Conservation (phyloP, 139 green algal genomes). For the Chlorella sp. region DNA sequence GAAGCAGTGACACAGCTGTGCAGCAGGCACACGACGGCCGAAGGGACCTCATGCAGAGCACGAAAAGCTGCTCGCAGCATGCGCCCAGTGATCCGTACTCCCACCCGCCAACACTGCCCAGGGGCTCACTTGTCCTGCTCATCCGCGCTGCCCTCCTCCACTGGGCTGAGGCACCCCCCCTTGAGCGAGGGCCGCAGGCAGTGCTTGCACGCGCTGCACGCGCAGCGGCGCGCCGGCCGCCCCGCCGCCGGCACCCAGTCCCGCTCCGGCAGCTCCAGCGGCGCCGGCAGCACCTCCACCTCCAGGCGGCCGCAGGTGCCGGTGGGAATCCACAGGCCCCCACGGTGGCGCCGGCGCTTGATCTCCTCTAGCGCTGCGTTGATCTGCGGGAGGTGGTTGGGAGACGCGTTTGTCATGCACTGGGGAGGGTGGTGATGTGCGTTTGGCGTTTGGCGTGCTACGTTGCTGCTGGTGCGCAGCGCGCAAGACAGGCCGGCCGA, state of each 20-base stretch:
- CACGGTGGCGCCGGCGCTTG: slow-evolving; percentile 16
- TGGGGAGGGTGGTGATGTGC: too few relatives aligned
- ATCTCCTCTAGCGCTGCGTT: slow-evolving; percentile 41
- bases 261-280: slow-evolving; percentile 45
- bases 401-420: too few relatives aligned
- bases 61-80: too few relatives aligned
- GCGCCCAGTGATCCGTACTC: too few relatives aligned
- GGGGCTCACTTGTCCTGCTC: slow-evolving; percentile 17
- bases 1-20: not conserved
- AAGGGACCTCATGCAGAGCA: too few relatives aligned
- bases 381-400: too few relatives aligned
- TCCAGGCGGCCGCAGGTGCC: slow-evolving; percentile 31
- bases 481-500: too few relatives aligned
- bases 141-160: not conserved
- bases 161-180: slow-evolving; percentile 54
- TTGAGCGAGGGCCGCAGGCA: slow-evolving; percentile 48
- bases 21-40: not conserved
- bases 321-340: slow-evolving; percentile 24
- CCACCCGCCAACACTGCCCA: too few relatives aligned
- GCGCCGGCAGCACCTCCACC: slow-evolving; percentile 40
- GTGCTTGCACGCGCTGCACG: slow-evolving; percentile 30
- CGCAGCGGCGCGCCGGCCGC: not conserved
- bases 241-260: slow-evolving; percentile 28
- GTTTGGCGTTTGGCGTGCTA: too few relatives aligned
- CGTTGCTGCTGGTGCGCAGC: too few relatives aligned